Evolutionary conservation across 2,329 filamentous ascomycete species (phyloP).

Genomic region (Pseudogymnoascus sp.): DNA sequence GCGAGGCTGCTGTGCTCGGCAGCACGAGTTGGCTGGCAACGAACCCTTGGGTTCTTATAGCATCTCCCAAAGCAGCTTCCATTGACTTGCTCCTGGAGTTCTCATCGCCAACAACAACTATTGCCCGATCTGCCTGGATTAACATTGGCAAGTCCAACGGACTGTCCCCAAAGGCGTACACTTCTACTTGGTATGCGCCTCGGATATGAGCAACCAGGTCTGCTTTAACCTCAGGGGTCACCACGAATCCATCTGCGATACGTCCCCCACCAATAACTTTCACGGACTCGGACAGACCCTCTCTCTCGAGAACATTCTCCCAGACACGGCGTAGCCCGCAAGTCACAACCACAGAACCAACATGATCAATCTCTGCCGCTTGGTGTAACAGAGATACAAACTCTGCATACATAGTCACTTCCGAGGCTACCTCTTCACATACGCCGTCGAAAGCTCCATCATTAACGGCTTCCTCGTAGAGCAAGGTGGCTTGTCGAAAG

Average conservation of each 20-base stretch:
- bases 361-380: conserved; percentile 27
- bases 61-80: conserved; percentile 37
- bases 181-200: conserved; percentile 29
- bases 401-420: conserved; percentile 40
- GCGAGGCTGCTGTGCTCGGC: conserved; percentile 32
- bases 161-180: conserved; percentile 56
- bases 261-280: conserved; percentile 47
- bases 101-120: conserved; percentile 48
- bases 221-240: conserved; percentile 46
- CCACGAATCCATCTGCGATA: conserved; percentile 39
- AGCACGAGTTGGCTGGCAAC: conserved; percentile 41
- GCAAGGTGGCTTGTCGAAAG: conserved; percentile 46
- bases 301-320: conserved; percentile 44
- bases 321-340: conserved; percentile 48
- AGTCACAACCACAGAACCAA: conserved; percentile 46
- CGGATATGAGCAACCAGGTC: conserved; percentile 38
- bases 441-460: conserved; percentile 35
- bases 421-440: conserved; percentile 39
- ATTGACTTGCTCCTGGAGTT: conserved; percentile 43
- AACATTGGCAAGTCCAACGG: conserved; percentile 53
- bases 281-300: conserved; percentile 36
- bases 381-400: conserved; percentile 38
- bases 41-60: conserved; percentile 36
- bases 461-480: conserved; percentile 42
- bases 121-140: conserved; percentile 41